Percentiles rank a stretch among this genome's conserved stretches.
These are phyloP conservation scores for Trichoderma sp. DNA, from an alignment of 2,329 filamentous ascomycete species.

Conservation along the genomic window DNA sequence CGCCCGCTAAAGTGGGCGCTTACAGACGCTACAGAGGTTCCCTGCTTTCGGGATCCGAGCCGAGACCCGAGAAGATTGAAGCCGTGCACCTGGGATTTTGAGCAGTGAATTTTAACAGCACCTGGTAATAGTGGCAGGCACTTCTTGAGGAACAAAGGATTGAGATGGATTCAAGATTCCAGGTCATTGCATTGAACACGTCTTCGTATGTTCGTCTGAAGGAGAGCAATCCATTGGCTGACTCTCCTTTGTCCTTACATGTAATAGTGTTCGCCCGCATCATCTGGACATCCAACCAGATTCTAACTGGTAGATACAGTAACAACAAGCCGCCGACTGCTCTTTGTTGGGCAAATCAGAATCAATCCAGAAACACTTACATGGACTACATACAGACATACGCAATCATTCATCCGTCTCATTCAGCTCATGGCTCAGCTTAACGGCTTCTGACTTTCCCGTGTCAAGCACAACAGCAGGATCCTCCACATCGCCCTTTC, in stretches of 20 bases:
- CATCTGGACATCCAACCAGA: background rate
- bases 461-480: slow-evolving; percentile 44
- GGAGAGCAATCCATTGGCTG: background rate
- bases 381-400: background rate
- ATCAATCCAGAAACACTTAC: background rate
- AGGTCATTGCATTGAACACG: background rate
- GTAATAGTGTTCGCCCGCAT: background rate
- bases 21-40: background rate
- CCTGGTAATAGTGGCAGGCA: too few relatives aligned
- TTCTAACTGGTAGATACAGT: background rate
- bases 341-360: background rate
- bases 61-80: background rate
- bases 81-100: too few relatives aligned
- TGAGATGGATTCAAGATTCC: too few relatives aligned
- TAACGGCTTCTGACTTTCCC: slow-evolving; percentile 42
- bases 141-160: too few relatives aligned
- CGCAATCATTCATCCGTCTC: slow-evolving; percentile 10
- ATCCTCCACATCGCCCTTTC: slow-evolving; percentile 40
- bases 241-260: background rate
- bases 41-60: background rate
- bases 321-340: background rate
- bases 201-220: background rate
- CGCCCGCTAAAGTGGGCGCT: background rate
- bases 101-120: too few relatives aligned
- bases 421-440: slow-evolving; percentile 40